phyloP scores from a whole-genome alignment of 2,329 filamentous ascomycete species.

The Nigrospora oryzae region DNA sequence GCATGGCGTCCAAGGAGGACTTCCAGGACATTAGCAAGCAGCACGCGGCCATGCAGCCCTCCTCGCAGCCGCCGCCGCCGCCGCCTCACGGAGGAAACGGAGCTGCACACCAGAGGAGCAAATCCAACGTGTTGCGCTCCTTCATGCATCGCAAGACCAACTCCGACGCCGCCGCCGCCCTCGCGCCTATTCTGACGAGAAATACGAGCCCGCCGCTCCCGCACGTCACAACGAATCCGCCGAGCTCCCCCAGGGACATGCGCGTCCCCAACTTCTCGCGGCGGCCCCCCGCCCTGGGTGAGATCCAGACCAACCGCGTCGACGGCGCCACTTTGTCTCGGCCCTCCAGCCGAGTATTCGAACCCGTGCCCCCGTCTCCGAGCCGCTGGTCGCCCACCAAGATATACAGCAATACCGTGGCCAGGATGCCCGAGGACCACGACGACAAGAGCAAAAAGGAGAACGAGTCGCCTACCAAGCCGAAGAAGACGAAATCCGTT shows the following conservation, averaged over 20 bases:
- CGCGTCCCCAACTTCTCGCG: constrained; percentile 23
- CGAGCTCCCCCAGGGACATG: constrained; percentile 12
- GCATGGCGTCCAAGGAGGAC: not conserved
- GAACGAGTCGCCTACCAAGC: constrained; percentile 45
- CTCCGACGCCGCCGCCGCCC: constrained; percentile 26
- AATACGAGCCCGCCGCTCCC: constrained; percentile 8
- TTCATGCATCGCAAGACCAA: constrained; percentile 42
- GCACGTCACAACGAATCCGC: constrained; percentile 11
- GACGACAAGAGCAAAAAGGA: constrained; percentile 26
- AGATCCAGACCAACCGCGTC: constrained; percentile 46
- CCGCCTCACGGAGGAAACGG: not conserved
- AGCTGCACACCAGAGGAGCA: constrained; percentile 15
- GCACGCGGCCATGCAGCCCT: not conserved
- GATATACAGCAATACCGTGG: constrained; percentile 15
- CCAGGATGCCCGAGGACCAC: constrained; percentile 24
- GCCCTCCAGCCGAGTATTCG: constrained; percentile 14
- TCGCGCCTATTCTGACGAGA: too few relatives aligned
- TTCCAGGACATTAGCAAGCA: not conserved
- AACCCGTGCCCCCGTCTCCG: constrained; percentile 3
- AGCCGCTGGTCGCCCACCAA: constrained; percentile 19
- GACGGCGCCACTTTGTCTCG: constrained; percentile 10
- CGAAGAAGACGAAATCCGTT: constrained; percentile 74
- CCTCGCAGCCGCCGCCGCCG: not conserved
- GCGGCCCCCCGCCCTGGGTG: constrained; percentile 40
- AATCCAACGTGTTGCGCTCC: constrained; percentile 39